A percentile compares a stretch with the other conserved stretches of the same genome.
Conservation (phyloP, 805 yeast species). For the Myxozyma sirexii region DNA sequence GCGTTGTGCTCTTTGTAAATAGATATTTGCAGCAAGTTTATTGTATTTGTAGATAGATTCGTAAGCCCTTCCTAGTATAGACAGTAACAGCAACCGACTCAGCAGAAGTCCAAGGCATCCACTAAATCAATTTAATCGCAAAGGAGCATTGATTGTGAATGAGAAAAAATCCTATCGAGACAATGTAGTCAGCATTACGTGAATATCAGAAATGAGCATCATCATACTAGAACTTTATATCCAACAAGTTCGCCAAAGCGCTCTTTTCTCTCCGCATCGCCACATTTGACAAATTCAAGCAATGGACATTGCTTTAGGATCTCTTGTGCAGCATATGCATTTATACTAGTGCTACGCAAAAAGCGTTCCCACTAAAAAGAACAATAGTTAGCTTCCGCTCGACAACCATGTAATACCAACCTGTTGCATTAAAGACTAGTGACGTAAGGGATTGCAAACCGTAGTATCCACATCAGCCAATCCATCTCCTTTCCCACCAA, state of each 20-base stretch:
- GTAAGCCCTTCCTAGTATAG: not conserved
- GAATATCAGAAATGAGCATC: not conserved
- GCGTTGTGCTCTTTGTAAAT: not conserved
- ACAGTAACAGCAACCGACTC: not conserved
- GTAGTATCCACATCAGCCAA: conserved; percentile 25
- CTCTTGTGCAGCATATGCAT: conserved; percentile 24
- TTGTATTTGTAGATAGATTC: not conserved
- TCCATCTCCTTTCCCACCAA: conserved; percentile 21
- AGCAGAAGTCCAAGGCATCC: too few relatives aligned
- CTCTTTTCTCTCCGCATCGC: conserved; percentile 7
- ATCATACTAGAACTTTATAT: conserved; percentile 13
- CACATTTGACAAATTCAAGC: conserved; percentile 2
- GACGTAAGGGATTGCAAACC: conserved; percentile 15
- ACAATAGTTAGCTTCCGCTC: not conserved
- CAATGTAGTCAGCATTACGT: not conserved
- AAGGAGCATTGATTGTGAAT: not conserved
- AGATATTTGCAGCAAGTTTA: not conserved
- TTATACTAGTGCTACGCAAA: conserved; percentile 13
- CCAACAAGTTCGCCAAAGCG: conserved; percentile 14
- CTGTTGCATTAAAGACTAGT: not conserved
- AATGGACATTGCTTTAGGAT: conserved; percentile 6
- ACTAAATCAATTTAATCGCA: too few relatives aligned
- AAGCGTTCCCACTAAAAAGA: conserved; percentile 21
- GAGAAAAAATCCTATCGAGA: too few relatives aligned
- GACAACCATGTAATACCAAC: not conserved